Evolutionary conservation across 805 yeast genomes (phyloP).

Genomic region (Sugiyamaella americana): DNA sequence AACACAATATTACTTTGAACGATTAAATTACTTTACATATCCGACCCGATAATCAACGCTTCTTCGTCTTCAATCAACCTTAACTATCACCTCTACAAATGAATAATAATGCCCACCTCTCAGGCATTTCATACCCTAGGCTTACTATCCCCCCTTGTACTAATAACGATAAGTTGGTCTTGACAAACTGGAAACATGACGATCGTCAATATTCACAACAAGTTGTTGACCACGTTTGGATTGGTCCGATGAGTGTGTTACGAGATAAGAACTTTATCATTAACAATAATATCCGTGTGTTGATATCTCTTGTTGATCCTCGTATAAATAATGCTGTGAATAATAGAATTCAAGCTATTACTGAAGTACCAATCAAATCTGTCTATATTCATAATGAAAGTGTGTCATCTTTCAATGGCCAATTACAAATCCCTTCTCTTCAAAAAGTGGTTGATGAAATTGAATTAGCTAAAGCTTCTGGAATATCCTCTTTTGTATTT

Average conservation of each 20-base stretch:
- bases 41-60: too few relatives aligned
- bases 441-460: slow-evolving; percentile 6
- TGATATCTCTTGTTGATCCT: slow-evolving; percentile 17
- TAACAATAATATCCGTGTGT: slow-evolving; percentile 33
- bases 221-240: slow-evolving; percentile 37
- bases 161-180: too few relatives aligned
- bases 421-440: not conserved
- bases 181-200: slow-evolving; percentile 31
- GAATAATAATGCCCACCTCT: too few relatives aligned
- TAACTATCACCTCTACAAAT: too few relatives aligned
- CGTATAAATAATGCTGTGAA: not conserved
- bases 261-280: slow-evolving; percentile 35
- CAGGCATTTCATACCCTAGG: too few relatives aligned
- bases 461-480: not conserved
- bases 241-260: slow-evolving; percentile 44
- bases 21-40: too few relatives aligned
- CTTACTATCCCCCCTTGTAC: too few relatives aligned
- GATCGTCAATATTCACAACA: slow-evolving; percentile 37
- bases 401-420: not conserved
- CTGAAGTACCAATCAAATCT: not conserved
- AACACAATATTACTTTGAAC: too few relatives aligned
- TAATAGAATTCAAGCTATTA: not conserved
- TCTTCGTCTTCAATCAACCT: too few relatives aligned
- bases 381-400: not conserved
- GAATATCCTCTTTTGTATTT: slow-evolving; percentile 19